Evolutionary conservation across 306 rosid genomes (phyloP).

Genomic region (Benincasa hispida): DNA sequence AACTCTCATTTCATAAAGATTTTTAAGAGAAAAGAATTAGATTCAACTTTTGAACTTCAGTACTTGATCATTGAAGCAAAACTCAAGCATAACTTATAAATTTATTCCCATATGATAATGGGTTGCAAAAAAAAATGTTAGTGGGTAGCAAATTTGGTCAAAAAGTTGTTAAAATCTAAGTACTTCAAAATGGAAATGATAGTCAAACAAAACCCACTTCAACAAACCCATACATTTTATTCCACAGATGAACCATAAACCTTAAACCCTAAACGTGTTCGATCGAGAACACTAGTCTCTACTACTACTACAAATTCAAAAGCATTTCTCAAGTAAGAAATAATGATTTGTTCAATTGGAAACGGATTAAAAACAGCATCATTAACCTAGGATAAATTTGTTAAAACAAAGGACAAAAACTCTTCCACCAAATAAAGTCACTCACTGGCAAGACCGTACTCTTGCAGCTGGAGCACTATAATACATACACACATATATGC

Average conservation of each 20-base stretch:
- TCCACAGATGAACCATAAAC: no score
- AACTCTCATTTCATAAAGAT: background rate
- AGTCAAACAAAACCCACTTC: constrained; percentile 2
- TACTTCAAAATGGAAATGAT: background rate
- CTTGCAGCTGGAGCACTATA: constrained; percentile 49
- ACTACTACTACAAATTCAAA: background rate
- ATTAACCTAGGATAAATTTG: constrained; percentile 24
- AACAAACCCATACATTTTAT: background rate
- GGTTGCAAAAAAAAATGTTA: background rate
- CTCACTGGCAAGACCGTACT: constrained; percentile 28
- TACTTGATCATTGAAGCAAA: background rate
- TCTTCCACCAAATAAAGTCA: constrained; percentile 50
- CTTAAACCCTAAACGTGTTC: no score
- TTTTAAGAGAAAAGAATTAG: background rate
- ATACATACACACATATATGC: background rate
- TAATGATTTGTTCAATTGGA: background rate
- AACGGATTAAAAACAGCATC: constrained; percentile 21
- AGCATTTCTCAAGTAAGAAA: background rate
- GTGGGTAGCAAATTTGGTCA: background rate
- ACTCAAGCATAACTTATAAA: background rate
- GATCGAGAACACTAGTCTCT: no score
- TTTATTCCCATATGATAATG: constrained; percentile 30
- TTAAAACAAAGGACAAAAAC: constrained; percentile 24
- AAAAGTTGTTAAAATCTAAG: background rate
- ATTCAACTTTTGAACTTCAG: background rate